These are phyloP conservation scores for Hemileccinum rubropunctum DNA, from an alignment of 768 basidiomycete species.

Conservation along the genomic window DNA sequence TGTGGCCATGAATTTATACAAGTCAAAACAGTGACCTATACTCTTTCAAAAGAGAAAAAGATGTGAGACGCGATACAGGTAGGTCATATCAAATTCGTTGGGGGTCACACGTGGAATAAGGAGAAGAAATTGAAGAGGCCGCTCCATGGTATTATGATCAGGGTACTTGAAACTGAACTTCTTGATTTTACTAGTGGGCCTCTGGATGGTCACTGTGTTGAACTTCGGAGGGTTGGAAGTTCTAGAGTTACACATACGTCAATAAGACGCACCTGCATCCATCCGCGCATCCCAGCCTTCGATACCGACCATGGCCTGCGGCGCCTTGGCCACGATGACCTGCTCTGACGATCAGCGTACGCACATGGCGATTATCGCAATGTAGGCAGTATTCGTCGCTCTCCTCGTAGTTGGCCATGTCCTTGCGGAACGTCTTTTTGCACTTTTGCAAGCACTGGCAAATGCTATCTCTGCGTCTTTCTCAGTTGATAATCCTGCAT, in stretches of 20 bases:
- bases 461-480: conserved; percentile 84
- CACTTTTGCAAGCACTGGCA: conserved; percentile 85
- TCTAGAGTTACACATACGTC: neutral
- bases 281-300: conserved; percentile 90
- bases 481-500: conserved; percentile 66
- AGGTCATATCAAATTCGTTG: no score
- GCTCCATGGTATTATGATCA: no score
- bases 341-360: conserved; percentile 41
- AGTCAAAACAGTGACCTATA: no score
- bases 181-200: no score
- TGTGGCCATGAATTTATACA: no score
- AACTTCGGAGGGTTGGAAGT: no score
- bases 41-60: no score
- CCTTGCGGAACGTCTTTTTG: conserved; percentile 95
- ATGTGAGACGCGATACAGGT: no score
- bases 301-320: conserved; percentile 78
- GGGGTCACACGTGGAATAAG: no score
- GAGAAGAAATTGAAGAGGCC: no score
- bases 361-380: conserved; percentile 97
- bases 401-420: conserved; percentile 89
- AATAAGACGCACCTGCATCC: conserved; percentile 66
- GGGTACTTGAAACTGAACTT: no score
- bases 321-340: conserved; percentile 92
- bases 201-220: no score
- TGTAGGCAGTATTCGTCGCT: conserved; percentile 98